Conservation (phyloP, 2,329 filamentous ascomycete genomes). For the Verticillium dahliae region DNA sequence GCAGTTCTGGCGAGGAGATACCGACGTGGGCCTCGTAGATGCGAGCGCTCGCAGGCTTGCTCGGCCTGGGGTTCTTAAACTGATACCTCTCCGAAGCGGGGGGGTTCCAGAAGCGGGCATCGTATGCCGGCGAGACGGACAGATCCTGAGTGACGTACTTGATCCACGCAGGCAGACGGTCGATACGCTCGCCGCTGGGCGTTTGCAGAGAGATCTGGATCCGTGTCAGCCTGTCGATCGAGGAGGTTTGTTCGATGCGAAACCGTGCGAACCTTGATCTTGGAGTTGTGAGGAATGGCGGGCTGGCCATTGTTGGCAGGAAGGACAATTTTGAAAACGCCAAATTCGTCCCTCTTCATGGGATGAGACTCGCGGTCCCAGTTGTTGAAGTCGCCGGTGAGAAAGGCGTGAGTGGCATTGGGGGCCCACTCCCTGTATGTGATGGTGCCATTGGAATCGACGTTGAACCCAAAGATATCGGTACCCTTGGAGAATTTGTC, state of each 20-base stretch:
- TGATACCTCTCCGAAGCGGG: slow-evolving; percentile 67
- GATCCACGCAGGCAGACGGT: slow-evolving; percentile 94
- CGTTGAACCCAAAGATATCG: slow-evolving; percentile 81
- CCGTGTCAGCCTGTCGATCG: not conserved
- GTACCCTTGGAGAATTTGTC: slow-evolving; percentile 90
- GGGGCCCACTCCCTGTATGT: slow-evolving; percentile 95
- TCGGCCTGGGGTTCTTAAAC: slow-evolving; percentile 77
- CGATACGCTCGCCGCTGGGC: slow-evolving; percentile 72
- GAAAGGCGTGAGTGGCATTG: slow-evolving; percentile 74
- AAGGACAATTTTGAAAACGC: slow-evolving; percentile 78
- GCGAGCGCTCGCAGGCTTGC: slow-evolving; percentile 77
- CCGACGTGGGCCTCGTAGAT: slow-evolving; percentile 99
- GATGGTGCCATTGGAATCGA: slow-evolving; percentile 76
- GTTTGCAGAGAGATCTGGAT: slow-evolving; percentile 76
- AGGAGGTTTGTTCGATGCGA: not conserved
- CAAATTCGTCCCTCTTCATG: slow-evolving; percentile 81
- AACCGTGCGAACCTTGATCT: slow-evolving; percentile 68
- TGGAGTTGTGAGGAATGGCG: slow-evolving; percentile 86
- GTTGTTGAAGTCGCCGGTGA: slow-evolving; percentile 93
- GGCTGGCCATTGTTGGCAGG: slow-evolving; percentile 67
- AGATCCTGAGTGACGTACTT: slow-evolving; percentile 94
- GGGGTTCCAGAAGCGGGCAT: slow-evolving; percentile 96
- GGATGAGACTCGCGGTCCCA: slow-evolving; percentile 80
- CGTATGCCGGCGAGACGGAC: slow-evolving; percentile 82
- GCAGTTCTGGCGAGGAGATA: slow-evolving; percentile 85